Conservation (phyloP, 768 basidiomycete species). For the Naganishia kalamii region DNA sequence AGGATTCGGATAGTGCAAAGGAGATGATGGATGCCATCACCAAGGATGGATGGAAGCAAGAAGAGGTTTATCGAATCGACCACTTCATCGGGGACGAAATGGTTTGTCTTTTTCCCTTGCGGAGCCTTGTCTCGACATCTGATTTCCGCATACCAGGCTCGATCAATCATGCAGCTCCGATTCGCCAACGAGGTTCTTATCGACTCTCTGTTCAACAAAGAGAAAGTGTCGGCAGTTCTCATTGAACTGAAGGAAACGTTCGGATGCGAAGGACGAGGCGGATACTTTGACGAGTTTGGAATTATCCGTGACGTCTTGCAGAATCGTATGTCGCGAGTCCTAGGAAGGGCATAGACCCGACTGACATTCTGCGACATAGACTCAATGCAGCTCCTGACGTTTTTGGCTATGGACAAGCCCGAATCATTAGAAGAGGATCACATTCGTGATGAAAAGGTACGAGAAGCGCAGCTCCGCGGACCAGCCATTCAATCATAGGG, state of each 20-base stretch:
- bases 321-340: too few relatives aligned
- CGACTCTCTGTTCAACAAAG: conserved; percentile 22
- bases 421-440: conserved; percentile 19
- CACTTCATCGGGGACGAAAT: conserved; percentile 29
- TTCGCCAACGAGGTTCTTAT: conserved; percentile 25
- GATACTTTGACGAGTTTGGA: conserved; percentile 33
- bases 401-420: conserved; percentile 24
- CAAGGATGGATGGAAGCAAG: conserved; percentile 25
- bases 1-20: conserved; percentile 24
- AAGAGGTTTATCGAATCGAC: conserved; percentile 29
- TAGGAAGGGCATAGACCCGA: too few relatives aligned
- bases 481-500: not conserved
- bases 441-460: conserved; percentile 22
- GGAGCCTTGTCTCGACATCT: not conserved
- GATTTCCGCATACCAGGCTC: not conserved
- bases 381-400: conserved; percentile 22
- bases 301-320: conserved; percentile 29
- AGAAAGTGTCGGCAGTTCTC: conserved; percentile 22
- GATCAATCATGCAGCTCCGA: conserved; percentile 15
- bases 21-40: conserved; percentile 29
- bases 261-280: conserved; percentile 30
- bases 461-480: too few relatives aligned
- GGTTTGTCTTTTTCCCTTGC: too few relatives aligned
- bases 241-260: conserved; percentile 28
- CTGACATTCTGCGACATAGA: conserved; percentile 6